These are phyloP conservation scores for Leccinum aurantiacum DNA, from an alignment of 768 basidiomycete species.

Conservation along the genomic window DNA sequence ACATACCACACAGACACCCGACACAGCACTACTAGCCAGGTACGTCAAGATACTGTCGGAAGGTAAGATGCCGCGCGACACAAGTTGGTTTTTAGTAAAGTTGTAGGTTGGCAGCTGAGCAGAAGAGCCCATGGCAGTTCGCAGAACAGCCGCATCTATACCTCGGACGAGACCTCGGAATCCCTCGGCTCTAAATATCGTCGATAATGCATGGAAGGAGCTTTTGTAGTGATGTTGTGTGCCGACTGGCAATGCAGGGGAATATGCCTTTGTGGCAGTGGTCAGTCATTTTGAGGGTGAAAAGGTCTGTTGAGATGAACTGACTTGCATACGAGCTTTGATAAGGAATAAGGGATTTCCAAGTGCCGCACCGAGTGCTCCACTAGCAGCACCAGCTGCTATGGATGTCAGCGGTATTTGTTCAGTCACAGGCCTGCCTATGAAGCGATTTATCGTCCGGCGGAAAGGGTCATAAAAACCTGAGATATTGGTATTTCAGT, in stretches of 20 bases:
- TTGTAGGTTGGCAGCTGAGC: constrained; percentile 97
- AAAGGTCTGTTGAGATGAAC: not conserved
- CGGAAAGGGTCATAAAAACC: constrained; percentile 97
- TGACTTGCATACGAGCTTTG: constrained; percentile 96
- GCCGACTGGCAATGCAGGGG: constrained; percentile 90
- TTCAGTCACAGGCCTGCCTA: constrained; percentile 63
- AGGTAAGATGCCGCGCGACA: constrained; percentile 63
- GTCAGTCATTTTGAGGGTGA: constrained; percentile 2
- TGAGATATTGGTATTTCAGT: constrained; percentile 31
- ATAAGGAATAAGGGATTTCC: constrained; percentile 93
- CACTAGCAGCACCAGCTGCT: constrained; percentile 84
- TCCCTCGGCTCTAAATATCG: constrained; percentile 78
- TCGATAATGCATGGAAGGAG: constrained; percentile 76
- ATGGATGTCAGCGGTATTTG: constrained; percentile 78
- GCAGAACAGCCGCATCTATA: constrained; percentile 88
- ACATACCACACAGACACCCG: constrained; percentile 89
- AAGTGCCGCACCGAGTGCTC: constrained; percentile 80
- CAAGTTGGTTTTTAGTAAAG: constrained; percentile 82
- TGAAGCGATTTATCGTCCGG: constrained; percentile 58
- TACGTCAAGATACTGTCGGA: constrained; percentile 85
- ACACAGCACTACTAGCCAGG: constrained; percentile 82
- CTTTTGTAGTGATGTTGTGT: constrained; percentile 90
- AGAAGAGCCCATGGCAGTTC: constrained; percentile 94
- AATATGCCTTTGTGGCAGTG: constrained; percentile 70
- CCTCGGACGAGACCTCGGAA: constrained; percentile 82